A percentile compares a stretch with the other conserved stretches of the same genome.
phyloP scores from a whole-genome alignment of 306 rosid genomes.

The Trichosanthes cucumerina region DNA sequence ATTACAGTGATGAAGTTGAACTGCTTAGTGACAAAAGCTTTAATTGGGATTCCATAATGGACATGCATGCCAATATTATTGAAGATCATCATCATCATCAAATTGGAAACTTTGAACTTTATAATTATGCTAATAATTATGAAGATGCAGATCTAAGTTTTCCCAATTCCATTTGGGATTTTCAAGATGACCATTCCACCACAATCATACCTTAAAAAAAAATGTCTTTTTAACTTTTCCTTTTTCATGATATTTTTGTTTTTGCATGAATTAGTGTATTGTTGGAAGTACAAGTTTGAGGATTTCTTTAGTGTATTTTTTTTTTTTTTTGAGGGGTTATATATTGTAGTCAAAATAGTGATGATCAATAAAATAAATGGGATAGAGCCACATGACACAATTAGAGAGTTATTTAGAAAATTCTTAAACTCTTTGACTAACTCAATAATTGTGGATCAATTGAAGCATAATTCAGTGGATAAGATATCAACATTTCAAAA shows the following conservation, averaged over 20 bases:
- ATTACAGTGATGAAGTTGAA: constrained; percentile 34
- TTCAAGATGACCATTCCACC: background rate
- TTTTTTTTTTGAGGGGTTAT: background rate
- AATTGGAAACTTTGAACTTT: constrained; percentile 31
- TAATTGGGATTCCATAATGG: constrained; percentile 73
- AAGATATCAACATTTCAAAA: too few relatives aligned
- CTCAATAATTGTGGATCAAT: too few relatives aligned
- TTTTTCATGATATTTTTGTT: background rate
- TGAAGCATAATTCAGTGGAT: too few relatives aligned
- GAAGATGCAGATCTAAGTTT: constrained; percentile 22
- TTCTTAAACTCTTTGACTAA: too few relatives aligned
- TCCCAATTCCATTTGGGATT: constrained; percentile 5
- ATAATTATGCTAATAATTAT: constrained; percentile 42
- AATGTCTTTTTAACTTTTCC: background rate
- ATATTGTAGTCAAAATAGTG: background rate
- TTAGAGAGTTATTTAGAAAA: background rate
- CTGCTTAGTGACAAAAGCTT: constrained; percentile 40
- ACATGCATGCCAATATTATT: constrained; percentile 39
- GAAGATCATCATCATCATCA: constrained; percentile 11
- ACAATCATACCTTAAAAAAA: background rate
- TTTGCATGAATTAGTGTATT: background rate
- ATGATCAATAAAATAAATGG: background rate
- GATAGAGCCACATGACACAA: background rate
- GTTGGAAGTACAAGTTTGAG: background rate
- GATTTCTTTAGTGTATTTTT: background rate